Base-by-base conservation (phyloP, 768 basidiomycete species). In the Wakefieldia striispora region DNA sequence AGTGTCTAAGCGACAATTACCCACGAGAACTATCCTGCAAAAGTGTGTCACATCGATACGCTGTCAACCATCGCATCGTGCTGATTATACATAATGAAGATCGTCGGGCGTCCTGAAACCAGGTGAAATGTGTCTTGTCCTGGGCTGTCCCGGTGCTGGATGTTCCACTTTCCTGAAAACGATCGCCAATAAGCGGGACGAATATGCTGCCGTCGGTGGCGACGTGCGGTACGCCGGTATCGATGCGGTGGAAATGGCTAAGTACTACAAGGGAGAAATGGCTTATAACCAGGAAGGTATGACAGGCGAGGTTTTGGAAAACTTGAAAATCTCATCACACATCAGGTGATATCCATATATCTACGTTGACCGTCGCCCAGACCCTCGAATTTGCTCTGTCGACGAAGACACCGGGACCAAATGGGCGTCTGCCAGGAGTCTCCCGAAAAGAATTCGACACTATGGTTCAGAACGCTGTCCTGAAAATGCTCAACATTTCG, bases 91-190 rank as follows among this genome's bases (percentile, higher is more conserved):
- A 31, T n/a, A 3, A 14, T 33, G 7, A 50, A 83, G 83, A 53
- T 78, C 79, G 19, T 83, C 81, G 7, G 91, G 89, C 35, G 72
- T 83, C 16, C 68, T 91, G 35, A 83, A 86, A 54, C 80, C 88
- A 0, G 84, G 90, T 16, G 86, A 94, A 74, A 93, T 94, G 91
- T 85, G 89, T 61, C 77, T 92, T 6, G 89, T 88, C 19, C 74
- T 89, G 12, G 91, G 91, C 17, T 84, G 88, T 47, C 91, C 91
- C 4, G 88, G 86, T 1, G 78, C 88, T 6, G 92, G 92, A 29
- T 95, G 93, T 63, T 82, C 85, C 1, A 88, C 93, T 0, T 92
- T 95, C 71, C 75, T 95, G 19, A 92, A 91, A 68, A 69, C 83
- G 0, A 84, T 95, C 51, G 80, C 93, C 17, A 92, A 94, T 63